phyloP scores from a whole-genome alignment of 805 yeast genomes.

The Lipomyces orientalis region DNA sequence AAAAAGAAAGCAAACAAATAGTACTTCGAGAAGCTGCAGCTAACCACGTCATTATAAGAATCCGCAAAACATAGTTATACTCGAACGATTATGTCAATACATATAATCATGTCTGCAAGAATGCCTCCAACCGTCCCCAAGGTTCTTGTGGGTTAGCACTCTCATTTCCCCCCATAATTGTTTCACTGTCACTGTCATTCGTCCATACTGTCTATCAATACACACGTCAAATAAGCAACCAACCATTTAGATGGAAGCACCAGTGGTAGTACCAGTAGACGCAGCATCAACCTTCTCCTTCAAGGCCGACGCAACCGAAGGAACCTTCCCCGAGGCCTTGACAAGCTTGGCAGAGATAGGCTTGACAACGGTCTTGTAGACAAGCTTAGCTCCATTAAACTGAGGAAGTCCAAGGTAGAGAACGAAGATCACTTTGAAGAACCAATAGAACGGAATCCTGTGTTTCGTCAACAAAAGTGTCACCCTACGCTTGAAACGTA shows the following conservation, averaged over 20 bases:
- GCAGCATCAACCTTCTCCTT: conserved; percentile 45
- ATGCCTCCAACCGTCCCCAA: not conserved
- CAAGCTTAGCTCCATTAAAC: conserved; percentile 80
- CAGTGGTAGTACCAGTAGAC: conserved; percentile 38
- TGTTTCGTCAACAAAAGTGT: not conserved
- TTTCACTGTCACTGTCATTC: not conserved
- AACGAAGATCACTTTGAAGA: conserved; percentile 86
- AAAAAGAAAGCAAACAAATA: not conserved
- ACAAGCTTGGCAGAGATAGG: conserved; percentile 36
- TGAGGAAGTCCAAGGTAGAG: conserved; percentile 87
- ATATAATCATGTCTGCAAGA: not conserved
- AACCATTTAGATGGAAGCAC: conserved; percentile 30
- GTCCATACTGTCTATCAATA: not conserved
- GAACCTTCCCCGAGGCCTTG: conserved; percentile 10
- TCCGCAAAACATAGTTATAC: not conserved
- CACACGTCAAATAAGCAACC: not conserved
- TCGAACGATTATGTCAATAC: not conserved
- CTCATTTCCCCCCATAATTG: not conserved
- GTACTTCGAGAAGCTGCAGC: not conserved
- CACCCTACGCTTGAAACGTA: not conserved
- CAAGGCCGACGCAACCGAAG: conserved; percentile 38
- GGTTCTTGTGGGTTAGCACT: not conserved
- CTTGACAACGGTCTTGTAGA: conserved; percentile 64
- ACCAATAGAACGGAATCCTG: conserved; percentile 87
- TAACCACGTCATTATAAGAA: not conserved